Evolutionary conservation across 2,329 filamentous ascomycete species (phyloP).

Genomic region (Rachicladosporium sp.): DNA sequence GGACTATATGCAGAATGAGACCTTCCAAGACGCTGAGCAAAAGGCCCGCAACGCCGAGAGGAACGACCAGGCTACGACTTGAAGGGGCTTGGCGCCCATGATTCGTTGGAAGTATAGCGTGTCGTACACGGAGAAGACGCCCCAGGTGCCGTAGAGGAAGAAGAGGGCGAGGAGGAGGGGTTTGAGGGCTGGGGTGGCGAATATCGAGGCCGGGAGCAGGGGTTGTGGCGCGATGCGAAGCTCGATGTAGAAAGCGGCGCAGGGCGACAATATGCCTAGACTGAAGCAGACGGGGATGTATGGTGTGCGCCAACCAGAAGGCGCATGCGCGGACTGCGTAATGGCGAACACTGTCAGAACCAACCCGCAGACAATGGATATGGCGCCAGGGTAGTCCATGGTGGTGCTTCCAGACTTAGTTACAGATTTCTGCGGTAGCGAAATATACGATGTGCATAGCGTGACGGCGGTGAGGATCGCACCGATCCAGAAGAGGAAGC

Average conservation of each 20-base stretch:
- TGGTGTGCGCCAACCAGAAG: conserved; percentile 55
- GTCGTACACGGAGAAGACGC: conserved; percentile 55
- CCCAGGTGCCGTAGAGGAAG: conserved; percentile 54
- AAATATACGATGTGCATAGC: conserved; percentile 30
- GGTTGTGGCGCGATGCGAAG: conserved; percentile 54
- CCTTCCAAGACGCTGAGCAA: conserved; percentile 51
- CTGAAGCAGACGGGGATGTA: conserved; percentile 55
- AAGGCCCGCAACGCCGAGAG: conserved; percentile 55
- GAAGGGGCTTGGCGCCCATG: conserved; percentile 45
- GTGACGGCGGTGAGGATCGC: conserved; percentile 39
- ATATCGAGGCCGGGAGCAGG: conserved; percentile 56
- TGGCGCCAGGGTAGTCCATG: conserved; percentile 59
- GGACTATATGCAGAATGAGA: conserved; percentile 50
- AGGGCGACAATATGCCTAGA: conserved; percentile 48
- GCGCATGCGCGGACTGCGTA: conserved; percentile 57
- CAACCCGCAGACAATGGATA: conserved; percentile 52
- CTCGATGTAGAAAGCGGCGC: conserved; percentile 54
- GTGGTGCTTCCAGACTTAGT: conserved; percentile 20
- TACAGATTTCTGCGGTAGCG: conserved; percentile 31
- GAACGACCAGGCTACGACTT: conserved; percentile 54
- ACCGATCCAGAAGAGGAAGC: conserved; percentile 57
- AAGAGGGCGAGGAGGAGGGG: conserved; percentile 48
- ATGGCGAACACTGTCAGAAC: conserved; percentile 61
- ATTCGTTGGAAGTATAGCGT: conserved; percentile 54
- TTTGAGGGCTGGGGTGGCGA: conserved; percentile 55